Base-by-base conservation (phyloP, 2,329 filamentous ascomycete genomes). In the Aciculosporium take region DNA sequence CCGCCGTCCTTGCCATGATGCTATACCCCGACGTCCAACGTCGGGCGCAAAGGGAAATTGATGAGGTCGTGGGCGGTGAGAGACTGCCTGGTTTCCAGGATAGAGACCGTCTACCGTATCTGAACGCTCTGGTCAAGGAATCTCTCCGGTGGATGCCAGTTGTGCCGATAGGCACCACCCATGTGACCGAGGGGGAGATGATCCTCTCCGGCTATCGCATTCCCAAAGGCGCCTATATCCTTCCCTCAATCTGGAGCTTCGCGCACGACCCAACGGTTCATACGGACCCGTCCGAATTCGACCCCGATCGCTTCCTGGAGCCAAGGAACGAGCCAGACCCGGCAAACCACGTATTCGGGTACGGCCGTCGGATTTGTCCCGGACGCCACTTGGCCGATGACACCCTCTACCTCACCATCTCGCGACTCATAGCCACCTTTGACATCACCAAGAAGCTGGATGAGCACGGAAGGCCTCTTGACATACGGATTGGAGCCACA, bases 191-290 rank as follows among this genome's bases (percentile, higher is more conserved):
- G 0, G 54, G 58, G 9, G 55, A 57, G 1, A 44, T 54, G 10
- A 32, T 29, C 0, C 54, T 47, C 20, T 36, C 43, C 1, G 51
- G 51, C 0, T 55, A 50, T 21, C 40, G 34, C 0, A 55, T 61
- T 6, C 58, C 59, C 0, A 52, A 55, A 18, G 52, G 51, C 1
- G 40, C 57, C 0, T 31, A 47, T 6, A 25, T 59, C 3, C 39
- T 60, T 3, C 47, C 45, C 3, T 48, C 50, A 1, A 43, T 53
- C 5, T 59, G 53, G 53, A 55, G 49, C 18, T 48, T 61, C 13
- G 70, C 79, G 20, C 81, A 84, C 56, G 81, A 86, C 51, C 72
- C 76, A 2, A 73, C 78, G 28, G 74, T 74, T 2, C 84, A 86
- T 54, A 65, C 72, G 0, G 39, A 59, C 8, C 60, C 60, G 0